These are phyloP conservation scores for Metarhizium robertsii DNA, from an alignment of 2,329 filamentous ascomycete species.

Conservation along the genomic window DNA sequence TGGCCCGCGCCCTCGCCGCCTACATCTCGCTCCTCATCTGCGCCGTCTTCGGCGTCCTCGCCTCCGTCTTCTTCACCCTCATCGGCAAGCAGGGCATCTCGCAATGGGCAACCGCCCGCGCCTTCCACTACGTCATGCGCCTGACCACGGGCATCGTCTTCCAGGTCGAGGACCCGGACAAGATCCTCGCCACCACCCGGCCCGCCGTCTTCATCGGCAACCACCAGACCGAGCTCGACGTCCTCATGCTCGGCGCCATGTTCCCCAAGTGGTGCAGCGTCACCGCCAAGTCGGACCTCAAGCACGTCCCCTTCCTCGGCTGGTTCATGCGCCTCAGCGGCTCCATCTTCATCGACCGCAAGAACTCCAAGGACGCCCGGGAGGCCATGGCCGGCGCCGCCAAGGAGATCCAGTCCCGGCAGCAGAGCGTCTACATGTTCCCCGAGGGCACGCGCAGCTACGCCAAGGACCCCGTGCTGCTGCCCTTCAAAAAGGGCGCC, in stretches of 20 bases:
- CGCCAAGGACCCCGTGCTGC: slow-evolving; percentile 65
- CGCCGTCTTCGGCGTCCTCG: slow-evolving; percentile 66
- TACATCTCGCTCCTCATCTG: slow-evolving; percentile 52
- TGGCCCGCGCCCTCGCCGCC: slow-evolving; percentile 56
- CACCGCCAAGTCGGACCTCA: slow-evolving; percentile 81
- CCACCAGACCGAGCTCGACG: slow-evolving; percentile 93
- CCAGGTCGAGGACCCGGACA: slow-evolving; percentile 56
- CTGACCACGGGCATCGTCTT: slow-evolving; percentile 70
- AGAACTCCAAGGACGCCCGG: slow-evolving; percentile 72
- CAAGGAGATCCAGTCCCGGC: slow-evolving; percentile 61
- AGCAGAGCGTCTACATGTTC: slow-evolving; percentile 77
- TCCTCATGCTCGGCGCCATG: slow-evolving; percentile 79
- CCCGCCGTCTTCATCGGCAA: slow-evolving; percentile 91
- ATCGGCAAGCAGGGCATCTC: slow-evolving; percentile 65
- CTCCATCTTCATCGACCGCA: slow-evolving; percentile 90
- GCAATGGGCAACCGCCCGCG: slow-evolving; percentile 75
- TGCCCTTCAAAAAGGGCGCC: slow-evolving; percentile 98
- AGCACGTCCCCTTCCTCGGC: slow-evolving; percentile 72
- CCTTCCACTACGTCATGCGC: slow-evolving; percentile 74
- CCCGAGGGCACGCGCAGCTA: slow-evolving; percentile 92
- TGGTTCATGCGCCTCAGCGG: slow-evolving; percentile 90
- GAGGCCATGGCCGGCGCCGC: slow-evolving; percentile 80
- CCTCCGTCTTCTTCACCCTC: slow-evolving; percentile 61
- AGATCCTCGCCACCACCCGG: slow-evolving; percentile 53
- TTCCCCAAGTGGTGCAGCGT: slow-evolving; percentile 90